Base-by-base conservation (phyloP, 2,329 filamentous ascomycete species). In the Chlorencoelia australis region DNA sequence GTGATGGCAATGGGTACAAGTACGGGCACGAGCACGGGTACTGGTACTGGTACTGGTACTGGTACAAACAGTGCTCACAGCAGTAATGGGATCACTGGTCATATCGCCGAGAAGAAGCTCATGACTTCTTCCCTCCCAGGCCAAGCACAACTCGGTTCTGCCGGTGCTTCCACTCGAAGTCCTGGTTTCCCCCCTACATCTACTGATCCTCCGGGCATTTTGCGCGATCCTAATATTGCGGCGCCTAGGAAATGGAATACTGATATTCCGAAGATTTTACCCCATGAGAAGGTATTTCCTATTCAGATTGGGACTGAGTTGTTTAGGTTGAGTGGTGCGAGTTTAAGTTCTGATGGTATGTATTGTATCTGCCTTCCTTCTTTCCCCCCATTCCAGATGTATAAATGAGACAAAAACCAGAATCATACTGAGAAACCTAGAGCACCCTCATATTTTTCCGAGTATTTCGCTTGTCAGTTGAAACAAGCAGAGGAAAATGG, bases 361-460 rank as follows among this genome's bases (percentile, higher is more conserved):
- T 64, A 35, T 36, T 42, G 35, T 27, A 21, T 15, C 14, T 26
- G 18, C 9, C 10, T 31, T 31, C 19, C 29, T 5, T 9, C 15
- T 31, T 25, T 17, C n/a, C 16, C 25, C 14, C 13, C 22, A n/a
- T 33, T 30, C 20, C 19, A 8, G 4, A 22, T 17, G 5, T 7
- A 18, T n/a, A 24, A 5, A 26, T 11, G 22, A 7, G 11, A n/a
- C 19, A 18, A 36, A 21, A n/a, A n/a, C n/a, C n/a, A n/a, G n/a
- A n/a, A n/a, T n/a, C 39, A 45, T 32, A 53, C 67, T 75, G 59
- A 75, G 56, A 64, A 54, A 62, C 59, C 56, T 65, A 67, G 63
- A 94, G 89, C 87, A 53, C 89, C 89, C 40, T 95, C 88, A 33
- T 95, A 95, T 60, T 95, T 96, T 63, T 94, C 89, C 14, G 81